Base-by-base conservation (phyloP, 1,284 basidiomycete genomes). In the Pseudozyma sp. region DNA sequence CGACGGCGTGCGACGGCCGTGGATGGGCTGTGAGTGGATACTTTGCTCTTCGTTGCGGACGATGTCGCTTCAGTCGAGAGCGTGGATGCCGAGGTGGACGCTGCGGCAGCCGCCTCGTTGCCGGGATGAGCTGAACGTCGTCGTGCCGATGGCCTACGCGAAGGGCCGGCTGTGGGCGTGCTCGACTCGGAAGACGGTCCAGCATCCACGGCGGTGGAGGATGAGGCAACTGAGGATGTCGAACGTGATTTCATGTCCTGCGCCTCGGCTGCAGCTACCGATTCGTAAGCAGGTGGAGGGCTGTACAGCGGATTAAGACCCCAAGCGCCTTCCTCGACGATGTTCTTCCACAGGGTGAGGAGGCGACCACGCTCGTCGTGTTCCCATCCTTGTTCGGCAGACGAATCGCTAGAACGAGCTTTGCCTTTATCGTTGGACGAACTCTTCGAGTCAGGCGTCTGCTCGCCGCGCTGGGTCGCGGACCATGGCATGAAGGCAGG, bases 271-370 rank as follows among this genome's bases (percentile, higher is more conserved):
- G 65, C 53, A 37, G 67, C 56, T n/a, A 67, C 61, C 14, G 73
- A 73, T 48, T 79, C 78, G 46, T 79, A 79, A 11, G 78, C 68
- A 5, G 78, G 78, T 7, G 77, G 77, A 11, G 78, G 78, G 33
- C 67, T 62, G 49, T 69, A 76, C 11, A 78, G 57, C 14, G 76
- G 69, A 52, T 79, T 79, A 52, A 78, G 60, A 48, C 72, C 61
- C 56, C 69, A 64, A 8, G 77, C 75, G 13, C 69, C 73, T 44
- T 80, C 79, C 53, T 80, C 79, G 34, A 80, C 67, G 30, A 80
- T 69, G 57, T 68, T 77, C 39, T 75, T 62, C 75, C 77, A 79
- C 52, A 80, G 48, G 0, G 63, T 67, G 48, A 71, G 51, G 30
- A 79, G 50, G 9, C 73, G 61, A 14, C 65, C 59, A 9, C 65